These are phyloP conservation scores for Allium sativum DNA, from an alignment of 106 monocot species.

Conservation along the genomic window DNA sequence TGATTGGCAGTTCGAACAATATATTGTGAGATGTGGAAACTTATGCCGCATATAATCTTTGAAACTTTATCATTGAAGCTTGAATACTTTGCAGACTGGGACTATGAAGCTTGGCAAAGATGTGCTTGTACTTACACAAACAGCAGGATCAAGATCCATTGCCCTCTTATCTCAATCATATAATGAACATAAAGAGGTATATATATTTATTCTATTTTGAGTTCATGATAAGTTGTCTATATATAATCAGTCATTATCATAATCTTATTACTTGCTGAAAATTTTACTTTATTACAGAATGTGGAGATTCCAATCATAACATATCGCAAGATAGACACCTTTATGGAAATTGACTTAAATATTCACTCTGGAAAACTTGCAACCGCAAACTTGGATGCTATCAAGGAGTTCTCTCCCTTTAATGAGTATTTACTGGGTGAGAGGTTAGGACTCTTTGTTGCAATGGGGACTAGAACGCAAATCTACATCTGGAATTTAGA, in stretches of 20 bases:
- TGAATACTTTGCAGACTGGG: slow-evolving; percentile 37
- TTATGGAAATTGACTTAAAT: slow-evolving; percentile 59
- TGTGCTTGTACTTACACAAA: slow-evolving; percentile 64
- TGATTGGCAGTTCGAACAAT: too few species aligned
- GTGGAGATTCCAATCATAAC: slow-evolving; percentile 66
- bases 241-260: too few species aligned
- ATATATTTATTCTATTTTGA: too few species aligned
- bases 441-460: slow-evolving; percentile 47
- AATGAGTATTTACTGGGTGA: slow-evolving; percentile 79
- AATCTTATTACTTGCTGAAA: neutral
- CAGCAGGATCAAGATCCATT: slow-evolving; percentile 46
- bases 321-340: slow-evolving; percentile 41
- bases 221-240: too few species aligned
- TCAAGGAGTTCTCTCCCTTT: slow-evolving; percentile 72
- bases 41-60: too few species aligned
- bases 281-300: slow-evolving; percentile 39
- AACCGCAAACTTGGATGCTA: slow-evolving; percentile 35
- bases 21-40: too few species aligned
- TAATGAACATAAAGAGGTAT: slow-evolving; percentile 57
- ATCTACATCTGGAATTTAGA: slow-evolving; percentile 88
- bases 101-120: slow-evolving; percentile 77
- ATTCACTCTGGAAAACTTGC: slow-evolving; percentile 50
- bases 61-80: too few species aligned
- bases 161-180: slow-evolving; percentile 70
- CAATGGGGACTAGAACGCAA: slow-evolving; percentile 57